Percentiles rank a stretch among this genome's conserved stretches.
phyloP scores from a whole-genome alignment of 495 filamentous ascomycete species.

The Aspergillus affinis region DNA sequence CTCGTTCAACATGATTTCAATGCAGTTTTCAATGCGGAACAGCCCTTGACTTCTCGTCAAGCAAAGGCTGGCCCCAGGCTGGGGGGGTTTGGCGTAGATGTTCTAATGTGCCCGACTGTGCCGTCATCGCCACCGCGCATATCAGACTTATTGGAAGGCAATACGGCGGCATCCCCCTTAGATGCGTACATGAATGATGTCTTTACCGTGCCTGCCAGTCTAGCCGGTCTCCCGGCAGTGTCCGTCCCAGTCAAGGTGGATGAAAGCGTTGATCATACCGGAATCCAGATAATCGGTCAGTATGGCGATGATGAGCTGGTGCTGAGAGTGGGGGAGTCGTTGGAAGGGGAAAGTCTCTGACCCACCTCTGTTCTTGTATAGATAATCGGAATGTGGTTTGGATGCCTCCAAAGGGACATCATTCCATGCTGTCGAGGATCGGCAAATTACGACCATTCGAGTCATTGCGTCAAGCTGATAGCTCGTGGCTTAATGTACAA shows the following conservation, averaged over 20 bases:
- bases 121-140: conserved; percentile 73
- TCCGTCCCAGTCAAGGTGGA: conserved; percentile 67
- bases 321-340: conserved; percentile 38
- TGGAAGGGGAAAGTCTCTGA: conserved; percentile 28
- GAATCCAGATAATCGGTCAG: conserved; percentile 88
- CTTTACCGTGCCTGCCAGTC: conserved; percentile 89
- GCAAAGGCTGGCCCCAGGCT: conserved; percentile 37
- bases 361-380: not conserved
- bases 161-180: conserved; percentile 33
- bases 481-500: too few relatives aligned
- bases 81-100: conserved; percentile 64
- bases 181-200: conserved; percentile 87
- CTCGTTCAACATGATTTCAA: conserved; percentile 87
- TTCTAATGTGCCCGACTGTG: conserved; percentile 84
- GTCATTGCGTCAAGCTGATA: too few relatives aligned
- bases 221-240: conserved; percentile 88
- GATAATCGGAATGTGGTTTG: not conserved
- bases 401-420: too few relatives aligned
- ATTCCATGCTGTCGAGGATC: too few relatives aligned
- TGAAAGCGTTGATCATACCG: conserved; percentile 47
- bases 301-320: conserved; percentile 78
- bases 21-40: conserved; percentile 63
- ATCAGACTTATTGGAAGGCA: conserved; percentile 44
- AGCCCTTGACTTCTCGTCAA: conserved; percentile 56
- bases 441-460: too few relatives aligned